Evolutionary conservation across 2,329 filamentous ascomycete species (phyloP), one percentile per base, ranked within the genome.

Genomic region (Penicillium corylophilum): DNA sequence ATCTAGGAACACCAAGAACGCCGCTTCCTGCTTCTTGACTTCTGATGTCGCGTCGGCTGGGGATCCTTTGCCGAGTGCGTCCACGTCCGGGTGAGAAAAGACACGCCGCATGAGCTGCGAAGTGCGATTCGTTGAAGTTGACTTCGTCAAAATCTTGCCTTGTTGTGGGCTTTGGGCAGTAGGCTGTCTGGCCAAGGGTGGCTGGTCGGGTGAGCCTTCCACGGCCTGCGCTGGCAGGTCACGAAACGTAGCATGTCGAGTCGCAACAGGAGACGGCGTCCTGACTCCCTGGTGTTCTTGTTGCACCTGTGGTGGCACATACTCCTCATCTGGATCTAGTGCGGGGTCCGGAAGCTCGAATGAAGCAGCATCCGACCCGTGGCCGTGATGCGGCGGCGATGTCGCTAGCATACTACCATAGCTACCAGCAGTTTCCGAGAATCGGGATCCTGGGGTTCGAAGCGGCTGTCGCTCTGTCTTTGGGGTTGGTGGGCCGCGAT

Each of bases 1-100:
- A 62, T 96, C 90, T 47, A 99, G 77, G 64, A 94, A 99, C 0
- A 78, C 74, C 69, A 92, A 93, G 67, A 99, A 97, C 13, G 96
- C 89, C n/a, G 81, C 82, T 69, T 95, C 86, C 16, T 85, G 82
- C 50, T 85, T 78, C 40, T 89, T 87, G 3, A 95, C 79, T 35
- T 89, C 81, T 38, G 84, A 80, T 44, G 80, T 78, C 2, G 79
- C 77, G 50, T 83, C 80, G 5, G 82, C 70, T 15, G 81, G 79
- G 4, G 80, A 73, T 58, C 81, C 79, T 46, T 66, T 73, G 10
- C 66, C 71, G 1, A 70, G 74, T 59, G 68, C 75, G 60, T 72
- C 67, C 26, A 57, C 54, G n/a, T 70, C 69, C 4, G 66, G 54
- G 23, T 63, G 54, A 4, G 74, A 72, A 29, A 77, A 70, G 6